Evolutionary conservation across 2,329 filamentous ascomycete genomes (phyloP), one percentile per base, ranked within the genome.

Genomic region (Graphilbum fragrans): DNA sequence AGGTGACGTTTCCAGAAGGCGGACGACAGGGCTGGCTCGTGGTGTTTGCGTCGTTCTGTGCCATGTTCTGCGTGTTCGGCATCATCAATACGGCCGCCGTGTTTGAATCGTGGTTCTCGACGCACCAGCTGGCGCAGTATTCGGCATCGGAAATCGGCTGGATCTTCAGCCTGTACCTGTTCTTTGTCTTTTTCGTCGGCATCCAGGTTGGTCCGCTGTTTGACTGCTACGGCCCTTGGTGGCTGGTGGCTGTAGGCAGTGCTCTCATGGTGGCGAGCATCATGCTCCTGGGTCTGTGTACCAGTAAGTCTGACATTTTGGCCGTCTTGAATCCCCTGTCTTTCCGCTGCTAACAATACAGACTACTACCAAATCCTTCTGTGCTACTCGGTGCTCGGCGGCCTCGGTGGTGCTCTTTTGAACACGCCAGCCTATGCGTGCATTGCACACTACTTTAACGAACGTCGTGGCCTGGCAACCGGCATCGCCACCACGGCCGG

Each of bases 91-190:
- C 73, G 45, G 69, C 83, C n/a, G 83, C 81, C 27, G 80, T 81
- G 1, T 83, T 88, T 59, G 80, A 90, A 61, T 74, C 81, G 14
- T 90, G 90, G 58, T 73, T 93, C 46, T 69, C 75, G 25, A 72
- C 68, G 18, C 66, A 93, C 55, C 84, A 92, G 53, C 69, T 94
- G 18, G 65, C 63, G n/a, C 61, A 70, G 19, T 80, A 86, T 56
- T 72, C 63, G 41, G 69, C 80, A 11, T 79, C 78, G 4, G 69
- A 74, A 39, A 79, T 87, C 38, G 83, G 83, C n/a, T 94, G 86
- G 86, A 85, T 94, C 48, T 88, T 90, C 52, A 80, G 80, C 51
- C 63, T 92, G 39, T 90, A 87, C 55, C 69, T 85, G 23, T 93
- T 92, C 54, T 64, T 90, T 37, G 74, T 83, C 36, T 90, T 92